Percentiles rank a stretch among this genome's conserved stretches.
Evolutionary conservation across 148 eudicot species (phyloP).

Genomic region (Vaccinium myrtillus): DNA sequence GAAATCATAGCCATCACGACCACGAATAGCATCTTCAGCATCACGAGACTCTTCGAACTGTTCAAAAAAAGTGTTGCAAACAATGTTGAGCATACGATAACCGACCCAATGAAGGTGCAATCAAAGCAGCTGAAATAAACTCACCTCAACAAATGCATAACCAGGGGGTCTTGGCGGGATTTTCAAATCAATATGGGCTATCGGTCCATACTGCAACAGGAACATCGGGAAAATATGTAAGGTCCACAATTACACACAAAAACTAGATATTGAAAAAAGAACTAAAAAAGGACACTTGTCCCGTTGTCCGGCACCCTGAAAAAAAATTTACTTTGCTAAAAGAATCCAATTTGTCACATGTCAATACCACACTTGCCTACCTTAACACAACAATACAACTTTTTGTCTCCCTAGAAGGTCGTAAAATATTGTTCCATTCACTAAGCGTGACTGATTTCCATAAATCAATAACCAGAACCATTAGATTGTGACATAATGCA

Average conservation of each 20-base stretch:
- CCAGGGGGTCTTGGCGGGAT: conserved; percentile 99
- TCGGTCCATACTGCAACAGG: conserved; percentile 76
- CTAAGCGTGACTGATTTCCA: not conserved
- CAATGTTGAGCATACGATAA: not conserved
- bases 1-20: conserved; percentile 99
- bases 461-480: not conserved
- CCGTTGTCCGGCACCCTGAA: not conserved
- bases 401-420: not conserved
- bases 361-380: not conserved
- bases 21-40: conserved; percentile 96
- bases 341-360: not conserved
- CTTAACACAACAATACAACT: not conserved
- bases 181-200: conserved; percentile 88
- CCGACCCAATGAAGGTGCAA: not conserved
- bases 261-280: not conserved
- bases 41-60: conserved; percentile 96
- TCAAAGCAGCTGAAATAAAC: conserved; percentile 8
- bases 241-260: not conserved
- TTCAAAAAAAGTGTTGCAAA: not conserved
- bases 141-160: conserved; percentile 97
- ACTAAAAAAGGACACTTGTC: not conserved
- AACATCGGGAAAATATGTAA: conserved; percentile 15
- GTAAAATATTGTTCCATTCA: not conserved
- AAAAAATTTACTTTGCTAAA: not conserved
- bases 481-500: not conserved